A percentile compares a stretch with the other conserved stretches of the same genome.
Conservation (phyloP, 2,329 filamentous ascomycete species). For the Sphaerulina vaccinii region DNA sequence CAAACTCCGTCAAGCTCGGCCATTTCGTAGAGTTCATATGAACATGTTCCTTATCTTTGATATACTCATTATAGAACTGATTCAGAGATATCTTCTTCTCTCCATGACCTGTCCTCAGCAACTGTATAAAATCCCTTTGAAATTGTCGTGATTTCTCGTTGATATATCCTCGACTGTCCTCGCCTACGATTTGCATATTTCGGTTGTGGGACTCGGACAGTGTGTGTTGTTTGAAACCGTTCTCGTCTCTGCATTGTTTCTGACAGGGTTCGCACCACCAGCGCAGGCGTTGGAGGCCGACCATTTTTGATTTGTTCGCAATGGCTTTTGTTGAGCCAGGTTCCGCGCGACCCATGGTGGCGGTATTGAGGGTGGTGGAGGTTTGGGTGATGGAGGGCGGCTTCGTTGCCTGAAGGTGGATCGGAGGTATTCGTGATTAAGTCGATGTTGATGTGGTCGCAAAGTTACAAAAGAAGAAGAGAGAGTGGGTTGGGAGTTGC, state of each 20-base stretch:
- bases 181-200: slow-evolving; percentile 83
- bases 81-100: slow-evolving; percentile 89
- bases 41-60: slow-evolving; percentile 79
- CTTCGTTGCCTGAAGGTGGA: slow-evolving; percentile 13
- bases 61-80: slow-evolving; percentile 93
- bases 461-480: not conserved
- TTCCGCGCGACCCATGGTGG: slow-evolving; percentile 85
- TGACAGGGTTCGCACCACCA: slow-evolving; percentile 89
- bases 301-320: slow-evolving; percentile 84
- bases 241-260: slow-evolving; percentile 76
- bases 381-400: not conserved
- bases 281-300: slow-evolving; percentile 73
- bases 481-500: not conserved
- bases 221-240: slow-evolving; percentile 81
- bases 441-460: not conserved
- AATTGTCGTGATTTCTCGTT: slow-evolving; percentile 81
- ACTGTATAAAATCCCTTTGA: slow-evolving; percentile 70
- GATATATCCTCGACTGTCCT: slow-evolving; percentile 81
- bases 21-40: slow-evolving; percentile 95
- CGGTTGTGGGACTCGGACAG: slow-evolving; percentile 83
- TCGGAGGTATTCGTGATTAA: not conserved
- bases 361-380: slow-evolving; percentile 11
- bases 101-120: slow-evolving; percentile 80
- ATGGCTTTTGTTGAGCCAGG: slow-evolving; percentile 88
- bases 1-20: slow-evolving; percentile 84